Percentiles rank a stretch among this genome's conserved stretches.
Conservation (phyloP, 495 filamentous ascomycete genomes). For the Penicillium crystallinum region DNA sequence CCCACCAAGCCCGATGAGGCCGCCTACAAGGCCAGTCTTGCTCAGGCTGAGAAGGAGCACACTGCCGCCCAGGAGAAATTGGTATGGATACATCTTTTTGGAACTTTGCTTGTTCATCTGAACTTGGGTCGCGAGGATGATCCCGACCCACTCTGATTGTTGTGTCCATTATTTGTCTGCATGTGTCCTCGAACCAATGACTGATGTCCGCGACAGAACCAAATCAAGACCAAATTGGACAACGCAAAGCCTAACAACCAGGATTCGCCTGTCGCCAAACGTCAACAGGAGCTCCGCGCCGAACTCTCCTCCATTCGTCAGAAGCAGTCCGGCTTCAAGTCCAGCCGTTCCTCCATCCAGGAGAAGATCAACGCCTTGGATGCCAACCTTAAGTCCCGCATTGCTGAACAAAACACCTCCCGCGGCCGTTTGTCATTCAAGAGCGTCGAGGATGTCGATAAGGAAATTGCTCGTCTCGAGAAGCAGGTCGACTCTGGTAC, state of each 20-base stretch:
- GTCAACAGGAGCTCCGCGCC: constrained; percentile 72
- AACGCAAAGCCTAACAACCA: constrained; percentile 67
- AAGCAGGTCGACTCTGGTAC: constrained; percentile 77
- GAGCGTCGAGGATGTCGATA: constrained; percentile 80
- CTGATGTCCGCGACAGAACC: constrained; percentile 52
- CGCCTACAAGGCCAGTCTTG: constrained; percentile 57
- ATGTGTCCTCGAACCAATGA: constrained; percentile 1
- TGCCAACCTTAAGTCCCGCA: constrained; percentile 70
- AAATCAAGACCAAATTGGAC: constrained; percentile 79
- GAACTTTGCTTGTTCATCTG: neutral
- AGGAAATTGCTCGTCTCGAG: constrained; percentile 71
- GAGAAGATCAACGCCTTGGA: constrained; percentile 87
- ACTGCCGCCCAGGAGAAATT: constrained; percentile 64
- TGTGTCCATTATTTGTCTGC: neutral
- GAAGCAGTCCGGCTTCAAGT: constrained; percentile 81
- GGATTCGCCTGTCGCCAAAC: constrained; percentile 66
- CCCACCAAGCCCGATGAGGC: constrained; percentile 54
- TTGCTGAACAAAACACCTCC: constrained; percentile 79
- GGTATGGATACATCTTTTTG: constrained; percentile 48
- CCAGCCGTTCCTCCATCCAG: constrained; percentile 62
- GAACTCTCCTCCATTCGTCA: constrained; percentile 67
- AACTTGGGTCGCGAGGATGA: constrained; percentile 1
- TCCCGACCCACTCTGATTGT: constrained; percentile 1
- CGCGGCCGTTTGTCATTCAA: constrained; percentile 74
- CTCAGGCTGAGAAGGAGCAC: constrained; percentile 78